phyloP scores from a whole-genome alignment of 768 basidiomycete genomes.

The Flagelloscypha sp. region DNA sequence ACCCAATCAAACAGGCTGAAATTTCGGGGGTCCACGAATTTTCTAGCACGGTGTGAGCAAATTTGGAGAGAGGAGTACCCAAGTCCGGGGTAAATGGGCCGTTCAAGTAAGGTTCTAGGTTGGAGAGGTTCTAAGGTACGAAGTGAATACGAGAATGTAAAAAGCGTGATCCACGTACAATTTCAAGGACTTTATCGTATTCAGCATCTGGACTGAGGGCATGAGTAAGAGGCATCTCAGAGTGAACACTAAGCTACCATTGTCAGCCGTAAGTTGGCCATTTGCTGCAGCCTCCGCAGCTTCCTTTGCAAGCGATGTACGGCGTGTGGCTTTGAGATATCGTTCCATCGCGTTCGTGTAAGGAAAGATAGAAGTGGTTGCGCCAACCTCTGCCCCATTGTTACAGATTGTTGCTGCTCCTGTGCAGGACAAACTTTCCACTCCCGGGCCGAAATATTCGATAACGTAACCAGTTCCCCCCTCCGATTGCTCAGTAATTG shows the following conservation, averaged over 20 bases:
- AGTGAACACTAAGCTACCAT: no score
- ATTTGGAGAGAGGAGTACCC: slow-evolving; percentile 87
- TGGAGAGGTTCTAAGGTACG: slow-evolving; percentile 63
- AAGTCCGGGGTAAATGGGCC: slow-evolving; percentile 98
- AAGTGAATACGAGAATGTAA: background rate
- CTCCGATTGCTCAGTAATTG: no score
- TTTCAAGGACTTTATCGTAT: slow-evolving; percentile 92
- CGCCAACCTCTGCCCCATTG: slow-evolving; percentile 99
- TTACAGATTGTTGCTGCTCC: slow-evolving; percentile 94
- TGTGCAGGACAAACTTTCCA: slow-evolving; percentile 84
- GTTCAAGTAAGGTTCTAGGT: slow-evolving; percentile 87
- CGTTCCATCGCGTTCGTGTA: slow-evolving; percentile 85
- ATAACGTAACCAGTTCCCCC: slow-evolving; percentile 94
- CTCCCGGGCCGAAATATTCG: slow-evolving; percentile 95
- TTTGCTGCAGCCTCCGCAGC: slow-evolving; percentile 74
- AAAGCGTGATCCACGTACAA: slow-evolving; percentile 45
- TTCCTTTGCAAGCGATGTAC: slow-evolving; percentile 75
- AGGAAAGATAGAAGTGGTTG: slow-evolving; percentile 98
- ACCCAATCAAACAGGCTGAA: slow-evolving; percentile 88
- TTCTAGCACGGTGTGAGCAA: slow-evolving; percentile 67
- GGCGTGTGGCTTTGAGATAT: slow-evolving; percentile 86
- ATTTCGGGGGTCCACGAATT: slow-evolving; percentile 93
- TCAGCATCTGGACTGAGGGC: no score
- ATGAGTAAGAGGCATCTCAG: no score
- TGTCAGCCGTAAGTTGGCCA: slow-evolving; percentile 78